Evolutionary conservation across 306 rosid genomes (phyloP), one percentile per base, ranked within the genome.

Genomic region (Quercus rubra): DNA sequence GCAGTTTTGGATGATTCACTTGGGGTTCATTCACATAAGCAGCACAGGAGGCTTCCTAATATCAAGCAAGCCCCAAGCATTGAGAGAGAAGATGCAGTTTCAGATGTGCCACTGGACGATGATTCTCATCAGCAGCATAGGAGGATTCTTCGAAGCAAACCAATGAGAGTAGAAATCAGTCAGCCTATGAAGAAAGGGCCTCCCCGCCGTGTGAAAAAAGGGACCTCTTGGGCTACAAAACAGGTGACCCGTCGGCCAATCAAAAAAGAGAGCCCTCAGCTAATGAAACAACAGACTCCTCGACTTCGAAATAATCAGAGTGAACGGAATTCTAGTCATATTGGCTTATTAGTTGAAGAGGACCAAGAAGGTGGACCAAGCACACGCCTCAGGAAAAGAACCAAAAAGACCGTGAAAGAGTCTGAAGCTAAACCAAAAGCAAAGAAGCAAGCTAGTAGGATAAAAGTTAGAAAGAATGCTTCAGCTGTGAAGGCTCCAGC

Each of bases 321-420:
- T 55, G 82, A 57, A 71, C 79, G 57, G 55, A 87, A 80, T 72
- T 70, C 75, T 23, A 70, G 75, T 74, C 86, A 74, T 76, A 82
- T 77, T 52, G 84, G 72, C 74, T 33, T 86, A 73, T 71, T 71
- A 35, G 77, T 79, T n/a, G 97, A 91, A 13, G 96, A 89, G 77
- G 93, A 86, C 78, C 83, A 74, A 35, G 92, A 82, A 63, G 97
- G 96, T 74, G 99, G 96, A 70, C 98, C 99, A 51, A 91, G 96
- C 87, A 90, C 97, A 3, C 98, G 94, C 84, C 97, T 91, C 30
- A 88, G 98, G 82, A 90, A 91, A 86, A 88, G 98, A 86, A 75
- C 71, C 72, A 85, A 87, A 41, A 93, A 90, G 84, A 81, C 83
- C 56, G 31, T 74, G 1, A 78, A 82, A 70, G 88, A 81, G 72